A percentile compares a stretch with the other conserved stretches of the same genome.
Evolutionary conservation across 2,329 filamentous ascomycete species (phyloP).

Genomic region (Grosmannia clavigera): DNA sequence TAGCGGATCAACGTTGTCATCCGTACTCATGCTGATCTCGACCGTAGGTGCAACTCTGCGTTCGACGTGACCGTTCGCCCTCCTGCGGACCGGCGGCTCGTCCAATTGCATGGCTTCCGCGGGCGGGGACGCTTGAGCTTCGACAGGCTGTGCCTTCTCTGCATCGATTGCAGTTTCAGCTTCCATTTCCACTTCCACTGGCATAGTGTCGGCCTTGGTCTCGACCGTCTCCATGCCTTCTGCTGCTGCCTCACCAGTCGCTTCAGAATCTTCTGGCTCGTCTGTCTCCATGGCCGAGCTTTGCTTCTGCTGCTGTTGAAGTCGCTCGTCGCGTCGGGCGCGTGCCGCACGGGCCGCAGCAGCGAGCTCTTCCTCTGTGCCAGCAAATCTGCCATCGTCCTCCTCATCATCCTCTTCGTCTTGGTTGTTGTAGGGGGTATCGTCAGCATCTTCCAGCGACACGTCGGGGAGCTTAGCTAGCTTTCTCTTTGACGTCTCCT

Average conservation of each 20-base stretch:
- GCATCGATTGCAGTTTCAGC: conserved; percentile 13
- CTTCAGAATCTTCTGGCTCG: conserved; percentile 7
- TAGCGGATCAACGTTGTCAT: conserved; percentile 74
- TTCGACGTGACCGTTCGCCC: neutral
- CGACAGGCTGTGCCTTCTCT: conserved; percentile 6
- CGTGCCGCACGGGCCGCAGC: conserved; percentile 76
- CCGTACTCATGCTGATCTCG: conserved; percentile 24
- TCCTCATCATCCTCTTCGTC: conserved; percentile 55
- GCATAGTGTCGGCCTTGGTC: neutral
- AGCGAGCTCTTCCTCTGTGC: conserved; percentile 76
- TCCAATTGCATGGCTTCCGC: conserved; percentile 42
- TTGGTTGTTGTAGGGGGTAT: conserved; percentile 47
- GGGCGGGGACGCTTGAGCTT: conserved; percentile 9
- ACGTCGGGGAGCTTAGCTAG: conserved; percentile 80
- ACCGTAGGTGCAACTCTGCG: neutral
- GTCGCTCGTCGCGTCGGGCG: conserved; percentile 65
- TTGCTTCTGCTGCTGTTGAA: conserved; percentile 30
- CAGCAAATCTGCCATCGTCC: conserved; percentile 65
- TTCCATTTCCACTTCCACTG: conserved; percentile 13
- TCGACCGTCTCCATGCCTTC: neutral
- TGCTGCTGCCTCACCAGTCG: neutral
- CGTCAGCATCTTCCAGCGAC: conserved; percentile 50
- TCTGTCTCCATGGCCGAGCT: conserved; percentile 34
- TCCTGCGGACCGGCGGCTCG: conserved; percentile 19
- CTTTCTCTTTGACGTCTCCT: conserved; percentile 76